Evolutionary conservation across 768 basidiomycete genomes (phyloP).

Genomic region (Coprinellus aureogranulatus): DNA sequence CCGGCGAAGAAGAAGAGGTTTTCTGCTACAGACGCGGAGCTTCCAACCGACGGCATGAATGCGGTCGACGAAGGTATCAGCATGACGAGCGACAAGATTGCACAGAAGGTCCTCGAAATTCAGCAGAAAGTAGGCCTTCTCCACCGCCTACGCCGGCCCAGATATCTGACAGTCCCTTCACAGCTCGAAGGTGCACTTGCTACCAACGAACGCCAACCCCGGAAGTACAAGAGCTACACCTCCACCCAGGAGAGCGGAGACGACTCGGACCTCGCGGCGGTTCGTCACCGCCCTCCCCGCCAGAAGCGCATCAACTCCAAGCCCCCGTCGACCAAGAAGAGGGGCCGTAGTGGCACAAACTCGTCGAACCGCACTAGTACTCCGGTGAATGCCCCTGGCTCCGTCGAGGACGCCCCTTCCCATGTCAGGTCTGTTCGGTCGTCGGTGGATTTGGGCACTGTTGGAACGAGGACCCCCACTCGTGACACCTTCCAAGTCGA

Average conservation of each 20-base stretch:
- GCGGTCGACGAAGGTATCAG: constrained; percentile 87
- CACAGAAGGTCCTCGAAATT: constrained; percentile 83
- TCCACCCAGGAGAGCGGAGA: constrained; percentile 49
- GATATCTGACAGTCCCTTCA: constrained; percentile 1
- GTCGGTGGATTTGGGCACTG: constrained; percentile 23
- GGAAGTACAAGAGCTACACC: constrained; percentile 37
- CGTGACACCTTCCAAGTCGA: constrained; percentile 31
- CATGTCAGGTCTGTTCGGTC: constrained; percentile 15
- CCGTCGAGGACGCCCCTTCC: constrained; percentile 22
- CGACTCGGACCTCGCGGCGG: constrained; percentile 41
- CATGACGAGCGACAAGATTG: constrained; percentile 81
- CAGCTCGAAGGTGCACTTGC: constrained; percentile 77
- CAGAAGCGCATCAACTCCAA: constrained; percentile 28
- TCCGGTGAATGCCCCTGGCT: constrained; percentile 14
- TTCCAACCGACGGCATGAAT: constrained; percentile 72
- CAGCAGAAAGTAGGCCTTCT: constrained; percentile 76
- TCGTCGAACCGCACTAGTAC: constrained; percentile 56
- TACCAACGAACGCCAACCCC: constrained; percentile 46
- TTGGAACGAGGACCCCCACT: constrained; percentile 40
- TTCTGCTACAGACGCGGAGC: constrained; percentile 65
- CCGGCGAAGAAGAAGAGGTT: constrained; percentile 71
- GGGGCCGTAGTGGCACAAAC: constrained; percentile 59
- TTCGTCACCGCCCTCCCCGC: constrained; percentile 42
- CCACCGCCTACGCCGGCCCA: constrained; percentile 8
- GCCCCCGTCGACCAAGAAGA: constrained; percentile 32